phyloP scores from a whole-genome alignment of 2,329 filamentous ascomycete species.

The Aspergillus spinulosporus region DNA sequence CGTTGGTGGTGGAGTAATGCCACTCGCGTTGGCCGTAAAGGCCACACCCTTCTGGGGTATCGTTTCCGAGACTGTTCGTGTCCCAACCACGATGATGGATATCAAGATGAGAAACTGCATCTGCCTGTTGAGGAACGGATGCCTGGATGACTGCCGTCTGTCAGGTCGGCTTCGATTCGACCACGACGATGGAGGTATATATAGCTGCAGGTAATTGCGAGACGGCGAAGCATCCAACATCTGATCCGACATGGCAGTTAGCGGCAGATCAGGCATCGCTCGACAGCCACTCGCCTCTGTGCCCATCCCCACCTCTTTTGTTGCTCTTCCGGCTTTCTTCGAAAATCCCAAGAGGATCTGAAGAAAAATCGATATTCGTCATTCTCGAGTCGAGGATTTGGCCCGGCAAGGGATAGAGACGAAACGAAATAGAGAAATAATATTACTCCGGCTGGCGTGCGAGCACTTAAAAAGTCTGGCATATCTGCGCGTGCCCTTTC shows the following conservation, averaged over 20 bases:
- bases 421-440: constrained; percentile 6
- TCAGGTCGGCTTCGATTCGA: not conserved
- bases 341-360: not conserved
- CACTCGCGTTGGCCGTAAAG: constrained; percentile 3
- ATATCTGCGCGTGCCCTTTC: constrained; percentile 16
- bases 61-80: not conserved
- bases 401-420: not conserved
- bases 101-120: constrained; percentile 3
- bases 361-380: constrained; percentile 1
- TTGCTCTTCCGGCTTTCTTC: constrained; percentile 13
- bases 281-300: constrained; percentile 17
- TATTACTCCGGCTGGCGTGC: constrained; percentile 4
- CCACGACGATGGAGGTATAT: constrained; percentile 10
- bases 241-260: constrained; percentile 11
- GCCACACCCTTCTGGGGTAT: constrained; percentile 16
- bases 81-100: not conserved
- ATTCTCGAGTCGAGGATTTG: constrained; percentile 5
- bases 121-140: constrained; percentile 13
- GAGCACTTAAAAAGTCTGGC: constrained; percentile 17
- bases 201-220: not conserved
- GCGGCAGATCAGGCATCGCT: constrained; percentile 24
- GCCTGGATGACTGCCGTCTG: not conserved
- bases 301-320: constrained; percentile 15
- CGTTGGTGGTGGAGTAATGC: constrained; percentile 5
- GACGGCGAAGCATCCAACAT: constrained; percentile 1